These are phyloP conservation scores for Thielaviopsis ethacetica DNA, from an alignment of 2,329 filamentous ascomycete genomes.

Conservation along the genomic window DNA sequence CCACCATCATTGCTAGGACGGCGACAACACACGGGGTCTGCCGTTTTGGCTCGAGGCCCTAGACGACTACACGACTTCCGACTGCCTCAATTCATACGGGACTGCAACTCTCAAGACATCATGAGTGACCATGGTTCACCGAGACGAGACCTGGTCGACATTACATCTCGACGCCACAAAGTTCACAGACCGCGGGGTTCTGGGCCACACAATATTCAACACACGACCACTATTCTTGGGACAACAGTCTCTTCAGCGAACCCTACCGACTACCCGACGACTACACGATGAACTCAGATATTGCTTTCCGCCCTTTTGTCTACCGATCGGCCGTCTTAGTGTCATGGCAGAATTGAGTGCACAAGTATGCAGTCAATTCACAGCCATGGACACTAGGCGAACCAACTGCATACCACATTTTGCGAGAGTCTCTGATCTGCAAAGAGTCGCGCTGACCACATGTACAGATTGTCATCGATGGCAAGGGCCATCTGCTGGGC, in stretches of 20 bases:
- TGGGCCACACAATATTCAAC: too few species aligned
- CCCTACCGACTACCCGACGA: neutral
- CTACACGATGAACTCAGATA: conserved; percentile 1
- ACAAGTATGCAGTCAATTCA: neutral
- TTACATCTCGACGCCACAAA: neutral
- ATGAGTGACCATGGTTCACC: neutral
- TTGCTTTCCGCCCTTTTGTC: neutral
- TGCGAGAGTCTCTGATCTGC: neutral
- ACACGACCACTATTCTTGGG: too few species aligned
- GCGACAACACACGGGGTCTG: neutral
- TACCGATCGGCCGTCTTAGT: neutral
- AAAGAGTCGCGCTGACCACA: conserved; percentile 15
- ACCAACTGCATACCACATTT: neutral
- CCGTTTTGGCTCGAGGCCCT: neutral
- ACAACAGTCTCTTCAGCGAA: too few species aligned
- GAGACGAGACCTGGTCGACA: neutral
- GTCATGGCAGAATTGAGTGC: neutral
- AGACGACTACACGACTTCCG: neutral
- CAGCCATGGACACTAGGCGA: neutral
- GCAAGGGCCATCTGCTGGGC: conserved; percentile 99
- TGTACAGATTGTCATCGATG: conserved; percentile 87
- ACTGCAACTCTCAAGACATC: neutral
- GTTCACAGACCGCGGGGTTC: too few species aligned
- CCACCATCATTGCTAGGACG: neutral
- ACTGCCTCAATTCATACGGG: neutral